Evolutionary conservation across 345 rosid species (phyloP).

Genomic region (Brassica cretica): DNA sequence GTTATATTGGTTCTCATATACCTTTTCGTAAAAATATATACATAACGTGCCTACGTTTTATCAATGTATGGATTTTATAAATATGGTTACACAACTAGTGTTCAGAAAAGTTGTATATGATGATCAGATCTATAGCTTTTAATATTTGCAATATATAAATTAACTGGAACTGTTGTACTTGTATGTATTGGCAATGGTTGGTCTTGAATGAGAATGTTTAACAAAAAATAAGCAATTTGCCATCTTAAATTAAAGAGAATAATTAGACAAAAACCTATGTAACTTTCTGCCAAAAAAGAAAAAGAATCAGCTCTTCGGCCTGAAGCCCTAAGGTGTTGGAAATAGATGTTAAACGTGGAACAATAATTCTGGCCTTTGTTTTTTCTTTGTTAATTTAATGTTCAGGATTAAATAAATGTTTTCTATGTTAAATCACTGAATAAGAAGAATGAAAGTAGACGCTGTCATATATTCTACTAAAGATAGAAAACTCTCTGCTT

Average conservation of each 20-base stretch:
- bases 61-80: not conserved
- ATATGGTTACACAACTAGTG: not conserved
- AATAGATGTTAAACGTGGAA: constrained; percentile 18
- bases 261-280: not conserved
- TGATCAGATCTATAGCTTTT: not conserved
- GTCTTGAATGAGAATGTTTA: not conserved
- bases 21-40: not conserved
- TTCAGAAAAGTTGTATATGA: not conserved
- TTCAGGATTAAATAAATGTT: not conserved
- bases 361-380: not conserved
- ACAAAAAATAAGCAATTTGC: not conserved
- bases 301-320: not conserved
- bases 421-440: constrained; percentile 9
- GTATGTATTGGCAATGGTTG: not conserved
- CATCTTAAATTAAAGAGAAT: not conserved
- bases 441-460: constrained; percentile 7
- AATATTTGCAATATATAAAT: not conserved
- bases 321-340: not conserved
- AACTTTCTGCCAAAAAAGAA: not conserved
- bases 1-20: not conserved
- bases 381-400: not conserved
- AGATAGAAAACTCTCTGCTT: constrained; percentile 27
- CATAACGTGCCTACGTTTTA: constrained; percentile 3
- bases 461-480: constrained; percentile 12
- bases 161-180: not conserved